Percentiles rank a stretch among this genome's conserved stretches.
These are phyloP conservation scores for Eutrema heterophyllum DNA, from an alignment of 345 rosid species.

Conservation along the genomic window DNA sequence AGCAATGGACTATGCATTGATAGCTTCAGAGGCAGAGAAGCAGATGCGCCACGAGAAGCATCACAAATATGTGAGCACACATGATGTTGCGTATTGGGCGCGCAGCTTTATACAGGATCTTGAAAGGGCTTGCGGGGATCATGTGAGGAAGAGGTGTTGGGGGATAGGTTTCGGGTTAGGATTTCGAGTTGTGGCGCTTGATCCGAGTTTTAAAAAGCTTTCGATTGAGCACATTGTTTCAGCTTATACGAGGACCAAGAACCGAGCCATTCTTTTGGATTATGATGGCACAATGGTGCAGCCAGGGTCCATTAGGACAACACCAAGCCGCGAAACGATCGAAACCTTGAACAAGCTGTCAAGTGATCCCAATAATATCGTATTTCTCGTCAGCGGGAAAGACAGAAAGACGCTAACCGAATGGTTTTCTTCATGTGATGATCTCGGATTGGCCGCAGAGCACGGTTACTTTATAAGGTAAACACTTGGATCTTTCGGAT, in stretches of 20 bases:
- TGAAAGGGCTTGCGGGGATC: conserved; percentile 83
- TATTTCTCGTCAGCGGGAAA: conserved; percentile 82
- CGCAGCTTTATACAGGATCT: conserved; percentile 92
- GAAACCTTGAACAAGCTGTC: conserved; percentile 60
- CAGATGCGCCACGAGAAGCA: conserved; percentile 93
- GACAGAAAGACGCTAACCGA: conserved; percentile 57
- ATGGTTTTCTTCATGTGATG: conserved; percentile 73
- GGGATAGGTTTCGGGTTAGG: conserved; percentile 94
- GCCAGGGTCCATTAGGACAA: conserved; percentile 49
- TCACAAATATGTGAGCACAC: conserved; percentile 82
- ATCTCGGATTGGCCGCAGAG: conserved; percentile 87
- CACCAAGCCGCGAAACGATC: conserved; percentile 54
- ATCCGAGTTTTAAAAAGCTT: conserved; percentile 86
- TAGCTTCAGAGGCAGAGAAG: conserved; percentile 67
- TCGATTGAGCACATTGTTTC: conserved; percentile 86
- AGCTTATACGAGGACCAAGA: conserved; percentile 76
- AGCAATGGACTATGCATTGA: conserved; percentile 78
- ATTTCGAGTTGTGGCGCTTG: conserved; percentile 82
- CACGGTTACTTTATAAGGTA: conserved; percentile 84
- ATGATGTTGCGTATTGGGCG: conserved; percentile 96
- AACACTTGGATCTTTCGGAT: not conserved
- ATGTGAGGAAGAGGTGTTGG: conserved; percentile 80
- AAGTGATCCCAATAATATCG: conserved; percentile 70
- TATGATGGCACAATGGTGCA: conserved; percentile 78
- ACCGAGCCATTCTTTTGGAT: conserved; percentile 83